A percentile compares a stretch with the other conserved stretches of the same genome.
phyloP scores from a whole-genome alignment of 768 basidiomycete species.

The Daedalea quercina region DNA sequence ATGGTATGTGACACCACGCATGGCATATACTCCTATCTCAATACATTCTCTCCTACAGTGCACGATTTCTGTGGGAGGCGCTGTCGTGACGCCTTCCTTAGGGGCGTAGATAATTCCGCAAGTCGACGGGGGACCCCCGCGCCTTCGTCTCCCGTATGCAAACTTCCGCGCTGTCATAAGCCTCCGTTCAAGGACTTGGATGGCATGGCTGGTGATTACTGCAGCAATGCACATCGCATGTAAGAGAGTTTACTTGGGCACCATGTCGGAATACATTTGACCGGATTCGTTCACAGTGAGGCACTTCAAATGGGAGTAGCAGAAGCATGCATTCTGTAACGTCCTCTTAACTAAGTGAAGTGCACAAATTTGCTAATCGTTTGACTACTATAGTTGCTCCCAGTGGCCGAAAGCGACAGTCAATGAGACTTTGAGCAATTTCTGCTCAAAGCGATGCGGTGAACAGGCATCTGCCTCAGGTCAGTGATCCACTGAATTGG shows the following conservation, averaged over 20 bases:
- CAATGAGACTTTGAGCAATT: slow-evolving; percentile 16
- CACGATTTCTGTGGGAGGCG: neutral
- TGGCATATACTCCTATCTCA: too few relatives aligned
- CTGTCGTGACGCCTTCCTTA: neutral
- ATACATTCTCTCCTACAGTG: neutral
- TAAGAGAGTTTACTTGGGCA: neutral
- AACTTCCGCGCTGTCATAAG: slow-evolving; percentile 6
- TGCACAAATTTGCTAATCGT: too few relatives aligned
- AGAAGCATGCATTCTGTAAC: slow-evolving; percentile 12
- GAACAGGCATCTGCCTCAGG: slow-evolving; percentile 8
- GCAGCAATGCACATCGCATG: slow-evolving; percentile 13
- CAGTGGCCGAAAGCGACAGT: slow-evolving; percentile 13
- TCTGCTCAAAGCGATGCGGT: slow-evolving; percentile 19
- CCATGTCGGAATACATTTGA: neutral
- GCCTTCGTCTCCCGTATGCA: slow-evolving; percentile 1
- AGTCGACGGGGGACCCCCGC: neutral
- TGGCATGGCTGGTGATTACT: slow-evolving; percentile 10
- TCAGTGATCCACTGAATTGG: too few relatives aligned
- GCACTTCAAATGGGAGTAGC: slow-evolving; percentile 7
- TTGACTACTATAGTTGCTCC: slow-evolving; percentile 8
- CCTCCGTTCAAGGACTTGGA: slow-evolving; percentile 6
- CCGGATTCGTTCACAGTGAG: slow-evolving; percentile 1
- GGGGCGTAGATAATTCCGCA: neutral
- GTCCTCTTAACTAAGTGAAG: too few relatives aligned
- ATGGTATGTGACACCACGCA: slow-evolving; percentile 4